A percentile compares a stretch with the other conserved stretches of the same genome.
These are phyloP conservation scores for Herpetomonas tarakana DNA, from an alignment of 208 protist genomes.

Conservation along the genomic window DNA sequence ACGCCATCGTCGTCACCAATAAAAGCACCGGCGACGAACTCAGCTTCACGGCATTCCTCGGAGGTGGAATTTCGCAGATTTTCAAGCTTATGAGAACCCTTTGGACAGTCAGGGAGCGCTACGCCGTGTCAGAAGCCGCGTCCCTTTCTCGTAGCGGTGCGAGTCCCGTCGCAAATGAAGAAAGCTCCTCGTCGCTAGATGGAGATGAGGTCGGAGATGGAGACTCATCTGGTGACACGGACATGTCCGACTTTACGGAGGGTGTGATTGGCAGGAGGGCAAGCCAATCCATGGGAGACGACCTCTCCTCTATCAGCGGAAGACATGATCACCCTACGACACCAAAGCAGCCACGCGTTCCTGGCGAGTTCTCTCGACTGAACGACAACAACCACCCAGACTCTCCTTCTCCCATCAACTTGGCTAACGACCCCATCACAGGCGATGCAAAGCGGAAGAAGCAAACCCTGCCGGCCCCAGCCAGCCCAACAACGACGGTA, in stretches of 20 bases:
- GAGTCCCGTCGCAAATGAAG: neutral
- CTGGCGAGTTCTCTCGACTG: too few relatives aligned
- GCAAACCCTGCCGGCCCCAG: neutral
- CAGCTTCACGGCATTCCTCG: slow-evolving; percentile 53
- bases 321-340: too few relatives aligned
- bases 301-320: neutral
- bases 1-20: slow-evolving; percentile 30
- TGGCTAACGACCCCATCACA: neutral
- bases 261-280: neutral
- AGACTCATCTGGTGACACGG: slow-evolving; percentile 1
- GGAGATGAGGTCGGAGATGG: slow-evolving; percentile 6
- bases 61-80: slow-evolving; percentile 31
- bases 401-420: too few relatives aligned
- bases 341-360: neutral
- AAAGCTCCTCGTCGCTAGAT: neutral
- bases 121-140: slow-evolving; percentile 15
- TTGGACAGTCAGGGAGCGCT: slow-evolving; percentile 43
- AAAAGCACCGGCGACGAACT: slow-evolving; percentile 15
- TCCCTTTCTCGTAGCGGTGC: slow-evolving; percentile 5
- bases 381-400: too few relatives aligned
- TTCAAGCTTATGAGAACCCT: slow-evolving; percentile 47
- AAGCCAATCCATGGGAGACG: neutral
- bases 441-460: neutral
- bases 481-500: neutral
- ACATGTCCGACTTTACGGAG: neutral